A percentile compares a stretch with the other conserved stretches of the same genome.
Evolutionary conservation across 352 stramenopile species (phyloP).

Genomic region (Phytophthora multivora): DNA sequence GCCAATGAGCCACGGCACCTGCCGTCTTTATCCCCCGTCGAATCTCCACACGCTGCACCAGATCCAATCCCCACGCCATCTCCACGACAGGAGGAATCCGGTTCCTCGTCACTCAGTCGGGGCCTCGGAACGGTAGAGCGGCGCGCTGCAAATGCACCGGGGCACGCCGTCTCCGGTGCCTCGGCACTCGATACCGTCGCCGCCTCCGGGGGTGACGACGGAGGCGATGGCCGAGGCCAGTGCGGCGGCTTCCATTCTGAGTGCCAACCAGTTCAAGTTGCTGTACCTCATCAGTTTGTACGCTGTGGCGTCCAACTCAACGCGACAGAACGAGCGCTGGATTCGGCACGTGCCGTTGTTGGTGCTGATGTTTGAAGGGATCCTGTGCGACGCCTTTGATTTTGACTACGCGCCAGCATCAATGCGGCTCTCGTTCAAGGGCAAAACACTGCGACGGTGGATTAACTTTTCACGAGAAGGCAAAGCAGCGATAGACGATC

Average conservation of each 20-base stretch:
- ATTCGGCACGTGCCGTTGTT: slow-evolving; percentile 95
- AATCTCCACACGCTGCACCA: slow-evolving; percentile 13
- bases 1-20: slow-evolving; percentile 39
- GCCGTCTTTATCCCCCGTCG: slow-evolving; percentile 20
- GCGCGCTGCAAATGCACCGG: slow-evolving; percentile 15
- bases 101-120: slow-evolving; percentile 5
- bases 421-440: slow-evolving; percentile 92
- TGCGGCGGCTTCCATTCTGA: slow-evolving; percentile 57
- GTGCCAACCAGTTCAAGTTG: slow-evolving; percentile 96
- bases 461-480: slow-evolving; percentile 96
- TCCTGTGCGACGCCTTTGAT: slow-evolving; percentile 93
- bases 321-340: slow-evolving; percentile 94
- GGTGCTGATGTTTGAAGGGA: slow-evolving; percentile 97
- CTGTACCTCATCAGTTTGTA: slow-evolving; percentile 97
- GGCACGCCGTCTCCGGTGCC: slow-evolving; percentile 8
- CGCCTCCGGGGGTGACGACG: slow-evolving; percentile 10
- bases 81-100: neutral
- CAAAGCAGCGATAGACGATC: slow-evolving; percentile 94
- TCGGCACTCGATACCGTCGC: slow-evolving; percentile 10
- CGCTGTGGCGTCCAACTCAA: slow-evolving; percentile 87
- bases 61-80: slow-evolving; percentile 9
- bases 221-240: slow-evolving; percentile 24
- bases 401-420: slow-evolving; percentile 97
- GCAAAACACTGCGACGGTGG: slow-evolving; percentile 81
- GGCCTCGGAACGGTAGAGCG: slow-evolving; percentile 20